Evolutionary conservation across 805 yeast species (phyloP), one percentile per base, ranked within the genome.

Genomic region (Candida caryicola): DNA sequence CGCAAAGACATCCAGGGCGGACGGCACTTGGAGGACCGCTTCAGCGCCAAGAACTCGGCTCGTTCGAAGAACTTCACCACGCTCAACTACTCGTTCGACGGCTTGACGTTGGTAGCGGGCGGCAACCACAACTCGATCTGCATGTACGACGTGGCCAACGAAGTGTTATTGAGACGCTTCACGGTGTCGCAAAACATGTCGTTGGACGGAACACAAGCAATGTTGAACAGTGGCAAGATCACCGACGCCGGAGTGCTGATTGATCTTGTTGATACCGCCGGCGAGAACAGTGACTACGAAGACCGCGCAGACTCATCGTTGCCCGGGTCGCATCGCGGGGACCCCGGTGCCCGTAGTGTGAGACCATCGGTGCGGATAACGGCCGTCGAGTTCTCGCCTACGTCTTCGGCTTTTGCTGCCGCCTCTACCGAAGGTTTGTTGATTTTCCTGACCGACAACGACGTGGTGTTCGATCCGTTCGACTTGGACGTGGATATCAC

Each of bases 371-470:
- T 93, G n/a, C 70, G 95, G 53, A 89, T 90, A 4, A 78, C 87
- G 2, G 69, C 83, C 3, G 73, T 93, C 19, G 75, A 73, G 49
- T 93, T 90, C 54, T 86, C 96, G 2, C 99, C 99, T 14, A 83
- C 96, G 0, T 84, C 95, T 2, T 73, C 83, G 15, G 80, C 95
- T 23, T 93, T 93, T 71, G 93, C 95, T 1, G 95, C 95, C 29
- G 95, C 95, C 29, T 82, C 96, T 0, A 93, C 99, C 0, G 98
- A 91, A 59, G 99, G 99, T 6, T 66, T 93, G 32, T 67, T 89
- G 40, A 69, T 93, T 1, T 93, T 77, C 58, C 82, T 95, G 1
- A 76, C 89, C 28, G 95, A 91, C 59, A 81, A 81, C 34, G 66
- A 77, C 8, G 63, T 82, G 34, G 66, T 81, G 19, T 93, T 93